phyloP scores from a whole-genome alignment of 805 yeast genomes.

The Teunomyces aglyptinius region DNA sequence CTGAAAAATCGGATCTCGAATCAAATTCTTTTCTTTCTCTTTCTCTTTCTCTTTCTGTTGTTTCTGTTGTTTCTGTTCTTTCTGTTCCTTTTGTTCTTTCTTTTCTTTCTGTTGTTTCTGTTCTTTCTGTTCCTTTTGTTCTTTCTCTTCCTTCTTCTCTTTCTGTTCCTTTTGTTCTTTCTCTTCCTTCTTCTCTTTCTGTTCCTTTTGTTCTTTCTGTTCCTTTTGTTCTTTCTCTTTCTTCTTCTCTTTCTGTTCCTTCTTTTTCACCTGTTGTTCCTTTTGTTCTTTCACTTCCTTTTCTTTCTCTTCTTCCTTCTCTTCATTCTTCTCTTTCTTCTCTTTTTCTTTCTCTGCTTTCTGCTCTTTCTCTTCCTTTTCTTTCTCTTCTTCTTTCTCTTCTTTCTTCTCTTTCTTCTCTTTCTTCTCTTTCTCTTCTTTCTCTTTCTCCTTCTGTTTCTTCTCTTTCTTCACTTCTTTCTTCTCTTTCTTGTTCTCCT shows the following conservation, averaged over 20 bases:
- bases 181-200: neutral
- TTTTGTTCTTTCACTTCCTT: too few species aligned
- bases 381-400: neutral
- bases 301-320: too few species aligned
- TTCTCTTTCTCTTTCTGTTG: neutral
- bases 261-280: too few species aligned
- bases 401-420: conserved; percentile 3
- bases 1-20: conserved; percentile 19
- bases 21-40: neutral
- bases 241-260: too few species aligned
- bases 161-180: conserved; percentile 4
- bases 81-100: too few species aligned
- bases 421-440: conserved; percentile 1
- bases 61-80: too few species aligned
- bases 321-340: conserved; percentile 1
- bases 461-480: conserved; percentile 4
- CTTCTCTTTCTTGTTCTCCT: conserved; percentile 3
- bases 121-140: too few species aligned
- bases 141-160: neutral
- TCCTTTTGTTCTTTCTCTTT: too few species aligned
- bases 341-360: conserved; percentile 1
- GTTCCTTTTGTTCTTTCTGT: neutral
- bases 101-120: too few species aligned
- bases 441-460: conserved; percentile 2
- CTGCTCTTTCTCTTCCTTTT: neutral